A percentile compares a stretch with the other conserved stretches of the same genome.
Conservation (phyloP, 768 basidiomycete genomes). For the Lyophyllum decastes region DNA sequence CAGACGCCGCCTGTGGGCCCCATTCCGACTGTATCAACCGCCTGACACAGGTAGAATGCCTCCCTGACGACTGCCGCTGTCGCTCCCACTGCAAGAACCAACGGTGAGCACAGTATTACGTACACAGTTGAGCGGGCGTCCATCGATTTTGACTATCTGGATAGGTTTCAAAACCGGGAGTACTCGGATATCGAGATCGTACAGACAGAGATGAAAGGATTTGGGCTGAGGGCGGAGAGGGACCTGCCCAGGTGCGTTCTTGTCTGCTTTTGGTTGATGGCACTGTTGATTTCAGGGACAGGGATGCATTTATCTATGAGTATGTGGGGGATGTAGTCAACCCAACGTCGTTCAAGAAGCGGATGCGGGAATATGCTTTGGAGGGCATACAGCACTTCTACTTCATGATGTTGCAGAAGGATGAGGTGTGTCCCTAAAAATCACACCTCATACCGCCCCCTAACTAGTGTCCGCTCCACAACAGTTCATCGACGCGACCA, state of each 20-base stretch:
- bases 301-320: slow-evolving; percentile 94
- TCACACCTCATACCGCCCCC: neutral
- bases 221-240: slow-evolving; percentile 78
- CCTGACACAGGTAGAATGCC: slow-evolving; percentile 95
- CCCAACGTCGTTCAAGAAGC: slow-evolving; percentile 82
- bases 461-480: neutral
- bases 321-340: slow-evolving; percentile 97
- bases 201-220: slow-evolving; percentile 94
- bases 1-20: slow-evolving; percentile 76
- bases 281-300: slow-evolving; percentile 31
- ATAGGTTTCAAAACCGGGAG: slow-evolving; percentile 83
- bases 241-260: slow-evolving; percentile 63
- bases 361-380: slow-evolving; percentile 91
- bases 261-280: neutral
- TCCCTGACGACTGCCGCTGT: slow-evolving; percentile 88
- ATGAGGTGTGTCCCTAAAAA: slow-evolving; percentile 65
- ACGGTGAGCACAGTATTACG: slow-evolving; percentile 54
- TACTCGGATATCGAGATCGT: slow-evolving; percentile 91
- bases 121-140: slow-evolving; percentile 8
- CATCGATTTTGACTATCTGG: slow-evolving; percentile 7
- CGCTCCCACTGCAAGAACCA: slow-evolving; percentile 86
- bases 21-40: slow-evolving; percentile 96
- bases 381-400: slow-evolving; percentile 97
- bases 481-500: slow-evolving; percentile 97
- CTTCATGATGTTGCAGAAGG: slow-evolving; percentile 99